phyloP scores from a whole-genome alignment of 139 green algal genomes.

The Dunaliella primolecta region DNA sequence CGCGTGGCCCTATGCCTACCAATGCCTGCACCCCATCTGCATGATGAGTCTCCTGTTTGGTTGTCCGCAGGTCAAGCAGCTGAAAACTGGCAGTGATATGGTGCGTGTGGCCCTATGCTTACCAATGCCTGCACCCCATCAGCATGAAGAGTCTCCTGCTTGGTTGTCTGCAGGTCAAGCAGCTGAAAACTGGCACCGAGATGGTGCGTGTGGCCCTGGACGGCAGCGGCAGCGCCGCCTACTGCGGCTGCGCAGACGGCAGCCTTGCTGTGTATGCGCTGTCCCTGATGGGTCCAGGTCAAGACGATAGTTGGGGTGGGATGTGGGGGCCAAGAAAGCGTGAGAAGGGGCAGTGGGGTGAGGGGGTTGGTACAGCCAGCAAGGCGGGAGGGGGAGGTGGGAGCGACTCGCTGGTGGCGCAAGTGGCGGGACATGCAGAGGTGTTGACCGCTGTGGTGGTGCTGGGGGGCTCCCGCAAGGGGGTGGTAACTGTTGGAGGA shows the following conservation, averaged over 20 bases:
- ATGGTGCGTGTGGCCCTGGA: slow-evolving; percentile 42
- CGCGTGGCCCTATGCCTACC: slow-evolving; percentile 37
- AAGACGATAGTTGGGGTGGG: slow-evolving; percentile 26
- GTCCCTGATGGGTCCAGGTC: slow-evolving; percentile 16
- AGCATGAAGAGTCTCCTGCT: too few species aligned
- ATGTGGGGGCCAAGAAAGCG: slow-evolving; percentile 2
- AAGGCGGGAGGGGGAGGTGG: background rate
- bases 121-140: too few species aligned
- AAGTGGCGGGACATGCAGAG: too few species aligned
- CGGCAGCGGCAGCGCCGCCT: slow-evolving; percentile 26
- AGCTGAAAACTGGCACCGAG: slow-evolving; percentile 17
- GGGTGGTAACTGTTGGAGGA: slow-evolving; percentile 35
- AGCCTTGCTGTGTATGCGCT: slow-evolving; percentile 35
- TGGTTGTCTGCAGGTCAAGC: slow-evolving; percentile 1
- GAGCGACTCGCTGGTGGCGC: background rate
- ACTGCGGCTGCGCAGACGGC: slow-evolving; percentile 44
- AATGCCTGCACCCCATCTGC: too few species aligned
- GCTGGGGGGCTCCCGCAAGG: slow-evolving; percentile 20
- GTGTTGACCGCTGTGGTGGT: background rate
- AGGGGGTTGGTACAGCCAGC: background rate
- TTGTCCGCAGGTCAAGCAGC: too few species aligned
- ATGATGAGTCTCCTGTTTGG: too few species aligned
- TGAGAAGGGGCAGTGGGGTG: background rate
- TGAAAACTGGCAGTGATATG: too few species aligned
- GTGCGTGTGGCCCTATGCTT: too few species aligned